Conservation (phyloP, 2,329 filamentous ascomycete species). For the Fusarium succisae region DNA sequence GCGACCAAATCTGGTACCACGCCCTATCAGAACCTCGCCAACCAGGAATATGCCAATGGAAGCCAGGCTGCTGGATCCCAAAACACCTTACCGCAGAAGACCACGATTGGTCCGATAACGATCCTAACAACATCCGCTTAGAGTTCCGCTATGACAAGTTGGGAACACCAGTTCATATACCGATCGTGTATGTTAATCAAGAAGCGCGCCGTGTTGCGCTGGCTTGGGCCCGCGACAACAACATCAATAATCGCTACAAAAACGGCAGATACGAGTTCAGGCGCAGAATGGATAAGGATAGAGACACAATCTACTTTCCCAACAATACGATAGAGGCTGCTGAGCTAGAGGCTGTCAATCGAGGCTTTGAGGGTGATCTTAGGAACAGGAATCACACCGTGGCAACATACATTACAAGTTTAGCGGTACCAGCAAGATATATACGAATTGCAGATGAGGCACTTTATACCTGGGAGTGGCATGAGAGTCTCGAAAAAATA, state of each 20-base stretch:
- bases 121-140: background rate
- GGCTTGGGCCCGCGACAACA: background rate
- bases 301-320: constrained; percentile 18
- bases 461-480: background rate
- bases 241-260: background rate
- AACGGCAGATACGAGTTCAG: background rate
- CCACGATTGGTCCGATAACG: background rate
- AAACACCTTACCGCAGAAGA: background rate
- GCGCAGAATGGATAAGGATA: background rate
- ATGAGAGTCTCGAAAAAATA: background rate
- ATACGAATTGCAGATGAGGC: rapidly evolving
- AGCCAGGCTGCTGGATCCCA: constrained; percentile 4
- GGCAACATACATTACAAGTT: background rate
- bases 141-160: constrained; percentile 12
- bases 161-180: background rate
- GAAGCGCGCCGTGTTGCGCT: constrained; percentile 6
- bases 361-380: background rate
- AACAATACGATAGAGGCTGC: background rate
- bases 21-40: background rate
- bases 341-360: background rate
- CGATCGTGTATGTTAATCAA: background rate
- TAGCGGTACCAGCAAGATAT: background rate
- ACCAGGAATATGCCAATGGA: background rate
- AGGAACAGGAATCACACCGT: background rate
- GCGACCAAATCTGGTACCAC: constrained; percentile 12